Base-by-base conservation (phyloP, 345 rosid genomes). In the Capsella bursapastoris region DNA sequence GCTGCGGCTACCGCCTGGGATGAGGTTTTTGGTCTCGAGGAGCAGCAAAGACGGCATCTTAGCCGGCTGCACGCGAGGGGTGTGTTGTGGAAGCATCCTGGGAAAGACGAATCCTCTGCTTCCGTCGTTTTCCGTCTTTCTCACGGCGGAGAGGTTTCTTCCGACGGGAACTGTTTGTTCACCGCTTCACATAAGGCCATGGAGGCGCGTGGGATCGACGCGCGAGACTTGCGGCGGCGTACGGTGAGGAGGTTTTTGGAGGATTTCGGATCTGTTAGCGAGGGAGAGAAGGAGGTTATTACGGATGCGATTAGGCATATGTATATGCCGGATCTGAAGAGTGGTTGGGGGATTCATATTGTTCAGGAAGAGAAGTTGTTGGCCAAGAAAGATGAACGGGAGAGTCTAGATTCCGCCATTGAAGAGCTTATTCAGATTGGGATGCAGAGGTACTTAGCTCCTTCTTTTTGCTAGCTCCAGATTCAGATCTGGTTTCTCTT, bases 141-240 rank as follows among this genome's bases (percentile, higher is more conserved):
- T 0, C 94, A 96, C 70, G 99, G 98, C 8, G 99, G 99, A 25
- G 97, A 92, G 49, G 99, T 96, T 3, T 90, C 93, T 22, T 59
- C 99, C 13, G 98, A 96, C 70, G 98, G 99, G 29, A 96, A 96
- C 88, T 96, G 99, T 80, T 79, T 96, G 3, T 96, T 96, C 89
- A 92, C 98, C 6, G 97, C 98, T 11, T 90, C 96, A 2, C 90
- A 83, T 64, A 85, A 76, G 65, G 97, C 97, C 2, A 86, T 86
- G 92, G 91, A 76, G 82, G 90, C 81, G 86, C 88, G 88, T 86
- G 97, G 77, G 1, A 0, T 83, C 4, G 90, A 91, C 93, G 97
- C 95, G 81, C 88, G 84, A 7, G 97, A 81, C 15, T 66, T 88
- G 32, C 82, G 93, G 74, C 52, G 82, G 84, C 86, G 91, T 61